Evolutionary conservation across 257 asterid genomes (phyloP).

Genomic region (Solanum bulbocastanum): DNA sequence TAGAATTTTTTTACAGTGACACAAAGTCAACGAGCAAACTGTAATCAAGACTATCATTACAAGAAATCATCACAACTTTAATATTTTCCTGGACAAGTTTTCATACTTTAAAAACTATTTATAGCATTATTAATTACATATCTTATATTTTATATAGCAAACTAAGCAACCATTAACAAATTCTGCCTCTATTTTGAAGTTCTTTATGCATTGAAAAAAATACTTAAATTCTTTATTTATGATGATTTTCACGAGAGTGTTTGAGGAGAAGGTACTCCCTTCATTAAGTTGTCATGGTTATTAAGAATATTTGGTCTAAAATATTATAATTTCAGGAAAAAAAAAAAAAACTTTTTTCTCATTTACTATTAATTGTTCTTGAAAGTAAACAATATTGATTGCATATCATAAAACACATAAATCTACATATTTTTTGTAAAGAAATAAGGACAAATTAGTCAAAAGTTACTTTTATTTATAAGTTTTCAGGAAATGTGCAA

Average conservation of each 20-base stretch:
- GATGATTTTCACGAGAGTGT: not conserved
- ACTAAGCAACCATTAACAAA: not conserved
- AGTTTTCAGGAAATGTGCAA: not conserved
- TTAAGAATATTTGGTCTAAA: not conserved
- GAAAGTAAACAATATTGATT: not conserved
- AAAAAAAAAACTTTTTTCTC: not conserved
- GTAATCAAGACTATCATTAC: not conserved
- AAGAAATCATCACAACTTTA: not conserved
- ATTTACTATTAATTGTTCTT: not conserved
- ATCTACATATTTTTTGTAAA: not conserved
- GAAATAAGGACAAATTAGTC: not conserved
- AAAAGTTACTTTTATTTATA: not conserved
- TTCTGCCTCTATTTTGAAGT: not conserved
- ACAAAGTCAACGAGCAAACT: not conserved
- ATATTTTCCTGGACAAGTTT: not conserved
- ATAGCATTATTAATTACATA: not conserved
- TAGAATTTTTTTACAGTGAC: not conserved
- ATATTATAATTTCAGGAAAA: not conserved
- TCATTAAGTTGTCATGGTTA: not conserved
- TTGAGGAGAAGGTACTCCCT: not conserved
- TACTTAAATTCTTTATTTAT: not conserved
- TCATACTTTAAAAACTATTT: not conserved
- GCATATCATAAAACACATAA: not conserved
- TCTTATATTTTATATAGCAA: not conserved
- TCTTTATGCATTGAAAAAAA: not conserved